phyloP scores from a whole-genome alignment of 176 grass and related monocot species.

The Pontederia paniculata region DNA sequence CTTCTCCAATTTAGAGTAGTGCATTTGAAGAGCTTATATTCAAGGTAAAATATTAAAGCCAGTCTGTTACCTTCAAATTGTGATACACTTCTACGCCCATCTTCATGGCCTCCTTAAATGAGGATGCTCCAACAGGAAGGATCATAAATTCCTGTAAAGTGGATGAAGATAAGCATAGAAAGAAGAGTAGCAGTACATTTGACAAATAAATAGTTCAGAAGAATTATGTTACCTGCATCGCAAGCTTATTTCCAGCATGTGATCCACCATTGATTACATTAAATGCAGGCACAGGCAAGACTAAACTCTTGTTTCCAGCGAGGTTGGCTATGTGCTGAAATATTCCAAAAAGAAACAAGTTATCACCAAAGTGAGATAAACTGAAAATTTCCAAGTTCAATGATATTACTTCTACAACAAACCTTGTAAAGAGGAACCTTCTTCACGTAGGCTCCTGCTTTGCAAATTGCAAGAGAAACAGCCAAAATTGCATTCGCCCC shows the following conservation, averaged over 20 bases:
- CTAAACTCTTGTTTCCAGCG: constrained; percentile 64
- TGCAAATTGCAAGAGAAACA: constrained; percentile 89
- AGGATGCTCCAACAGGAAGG: constrained; percentile 75
- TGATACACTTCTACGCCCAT: constrained; percentile 97
- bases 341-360: neutral
- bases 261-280: constrained; percentile 99
- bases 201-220: neutral
- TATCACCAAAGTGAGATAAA: neutral
- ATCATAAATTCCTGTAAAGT: constrained; percentile 85
- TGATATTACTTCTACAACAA: constrained; percentile 5
- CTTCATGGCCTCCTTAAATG: constrained; percentile 96
- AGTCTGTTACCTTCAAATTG: constrained; percentile 51
- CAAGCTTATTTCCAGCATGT: constrained; percentile 89
- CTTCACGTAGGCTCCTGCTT: constrained; percentile 60
- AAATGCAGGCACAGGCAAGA: constrained; percentile 76
- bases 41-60: no score
- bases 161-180: neutral
- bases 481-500: constrained; percentile 93
- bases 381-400: neutral
- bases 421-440: constrained; percentile 93
- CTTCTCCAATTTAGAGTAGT: no score
- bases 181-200: constrained; percentile 15
- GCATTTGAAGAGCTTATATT: no score
- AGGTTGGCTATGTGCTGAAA: constrained; percentile 79
- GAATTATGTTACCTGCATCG: constrained; percentile 43